A percentile compares a stretch with the other conserved stretches of the same genome.
phyloP scores from a whole-genome alignment of 805 yeast species.

The Priceomyces haplophilus region DNA sequence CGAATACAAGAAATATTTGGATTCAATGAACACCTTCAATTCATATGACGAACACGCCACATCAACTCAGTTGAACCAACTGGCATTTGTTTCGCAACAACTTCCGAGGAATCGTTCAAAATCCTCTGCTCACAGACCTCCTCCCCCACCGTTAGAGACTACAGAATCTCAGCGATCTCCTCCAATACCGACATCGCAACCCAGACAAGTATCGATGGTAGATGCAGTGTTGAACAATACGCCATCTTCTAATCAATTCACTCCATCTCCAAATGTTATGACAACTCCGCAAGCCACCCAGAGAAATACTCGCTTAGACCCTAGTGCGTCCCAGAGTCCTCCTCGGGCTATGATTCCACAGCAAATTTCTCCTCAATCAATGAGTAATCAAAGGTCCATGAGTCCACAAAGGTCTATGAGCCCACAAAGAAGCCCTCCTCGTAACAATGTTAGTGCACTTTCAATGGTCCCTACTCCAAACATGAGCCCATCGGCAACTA shows the following conservation, averaged over 20 bases:
- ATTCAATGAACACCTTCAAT: constrained; percentile 11
- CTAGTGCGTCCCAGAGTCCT: neutral
- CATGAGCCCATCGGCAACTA: neutral
- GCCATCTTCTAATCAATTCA: neutral
- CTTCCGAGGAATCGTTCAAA: neutral
- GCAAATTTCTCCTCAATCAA: neutral
- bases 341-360: neutral
- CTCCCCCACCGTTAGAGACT: constrained; percentile 9
- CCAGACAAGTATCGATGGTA: neutral
- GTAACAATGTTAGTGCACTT: neutral
- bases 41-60: constrained; percentile 14
- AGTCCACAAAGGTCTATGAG: neutral
- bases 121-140: constrained; percentile 4
- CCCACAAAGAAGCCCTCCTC: neutral
- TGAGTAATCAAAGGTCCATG: neutral
- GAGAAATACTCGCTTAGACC: neutral
- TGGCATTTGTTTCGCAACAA: neutral
- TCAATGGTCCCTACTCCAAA: neutral
- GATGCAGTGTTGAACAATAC: neutral
- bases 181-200: neutral
- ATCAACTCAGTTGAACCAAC: constrained; percentile 2
- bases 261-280: neutral
- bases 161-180: neutral
- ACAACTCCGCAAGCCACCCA: neutral
- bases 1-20: constrained; percentile 24